Conservation (phyloP, 2,329 filamentous ascomycete species). For the Beauveria rudraprayagi region DNA sequence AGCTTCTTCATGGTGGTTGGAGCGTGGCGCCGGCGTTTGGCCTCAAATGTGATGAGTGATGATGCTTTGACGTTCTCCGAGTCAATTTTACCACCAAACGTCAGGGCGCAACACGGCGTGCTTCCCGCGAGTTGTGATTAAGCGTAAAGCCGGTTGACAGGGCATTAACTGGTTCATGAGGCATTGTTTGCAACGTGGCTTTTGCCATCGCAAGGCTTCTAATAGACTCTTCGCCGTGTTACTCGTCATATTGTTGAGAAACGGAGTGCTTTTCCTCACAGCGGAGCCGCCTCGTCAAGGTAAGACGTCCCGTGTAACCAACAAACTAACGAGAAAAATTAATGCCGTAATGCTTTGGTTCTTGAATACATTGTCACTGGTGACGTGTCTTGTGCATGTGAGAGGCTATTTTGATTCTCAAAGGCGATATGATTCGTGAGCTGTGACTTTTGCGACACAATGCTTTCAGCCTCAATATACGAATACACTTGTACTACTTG, state of each 20-base stretch:
- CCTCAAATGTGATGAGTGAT: neutral
- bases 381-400: neutral
- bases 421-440: neutral
- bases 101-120: neutral
- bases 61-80: neutral
- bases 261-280: neutral
- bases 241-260: neutral
- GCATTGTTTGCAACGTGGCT: neutral
- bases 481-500: neutral
- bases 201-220: too few species aligned
- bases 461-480: too few species aligned
- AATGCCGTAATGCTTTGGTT: neutral
- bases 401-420: neutral
- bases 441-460: too few species aligned
- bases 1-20: neutral
- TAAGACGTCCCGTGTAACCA: conserved; percentile 3
- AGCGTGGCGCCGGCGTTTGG: too few species aligned
- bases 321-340: neutral
- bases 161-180: too few species aligned
- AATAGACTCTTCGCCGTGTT: neutral
- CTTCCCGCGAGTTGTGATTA: neutral
- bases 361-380: neutral
- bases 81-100: neutral
- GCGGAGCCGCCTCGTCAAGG: neutral
- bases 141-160: too few species aligned